Base-by-base conservation (phyloP, 306 rosid genomes). In the Lupinus albus region DNA sequence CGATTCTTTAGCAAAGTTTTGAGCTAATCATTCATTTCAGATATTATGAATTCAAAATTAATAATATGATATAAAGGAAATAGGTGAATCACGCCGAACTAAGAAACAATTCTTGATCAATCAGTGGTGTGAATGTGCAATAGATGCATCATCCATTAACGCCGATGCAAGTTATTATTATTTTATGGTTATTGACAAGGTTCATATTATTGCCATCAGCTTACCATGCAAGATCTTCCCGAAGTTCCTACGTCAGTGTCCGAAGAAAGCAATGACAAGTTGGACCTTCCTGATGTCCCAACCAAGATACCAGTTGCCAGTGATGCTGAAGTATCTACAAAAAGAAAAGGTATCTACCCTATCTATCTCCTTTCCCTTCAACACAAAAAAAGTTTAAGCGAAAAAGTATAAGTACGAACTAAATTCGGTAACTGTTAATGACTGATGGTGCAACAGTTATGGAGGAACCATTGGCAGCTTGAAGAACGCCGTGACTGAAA, bases 401-500 rank as follows among this genome's bases (percentile, higher is more conserved):
- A 60, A 21, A 52, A 3, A 2, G 2, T 20, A 20, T 20, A 32
- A 25, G 42, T 9, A n/a, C 18, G 17, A 56, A 54, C 6, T 3
- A 48, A 48, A 68, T 64, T 64, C 3, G 25, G 76, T 80, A 33
- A 76, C 25, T 56, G 13, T 20, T 20, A 20, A 20, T 20, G 73
- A 33, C 52, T 78, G 74, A 58, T 67, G 67, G 52, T 77, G 53
- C 25, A 16, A 77, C 91, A 92, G 97, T 85, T 68, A 64, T 83
- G 95, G 98, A 92, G 85, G 96, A 89, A 76, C 98, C 98, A 4
- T 70, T 87, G 85, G 76, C 78, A 20, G 95, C 96, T 52, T 92
- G 87, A 92, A 70, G 80, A 58, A 71, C 46, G 38, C 33, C 39
- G 70, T 41, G 55, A 42, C 64, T 10, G 18, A 39, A 64, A 42